phyloP scores from a whole-genome alignment of 2,329 filamentous ascomycete species.

The Bipolaris cookei region DNA sequence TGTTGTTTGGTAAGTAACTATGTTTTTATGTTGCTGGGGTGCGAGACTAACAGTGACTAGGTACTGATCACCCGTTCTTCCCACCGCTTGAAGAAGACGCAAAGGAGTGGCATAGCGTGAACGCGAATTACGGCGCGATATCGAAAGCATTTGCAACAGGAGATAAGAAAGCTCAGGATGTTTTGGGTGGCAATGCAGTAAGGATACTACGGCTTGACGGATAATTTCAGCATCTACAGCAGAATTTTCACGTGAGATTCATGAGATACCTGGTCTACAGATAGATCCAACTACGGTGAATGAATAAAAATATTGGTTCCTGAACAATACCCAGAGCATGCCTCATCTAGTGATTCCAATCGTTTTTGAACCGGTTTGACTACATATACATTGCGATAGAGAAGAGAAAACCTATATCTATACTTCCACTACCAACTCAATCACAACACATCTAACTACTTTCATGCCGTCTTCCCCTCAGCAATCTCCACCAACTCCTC shows the following conservation, averaged over 20 bases:
- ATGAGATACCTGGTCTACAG: background rate
- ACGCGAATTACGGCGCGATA: slow-evolving; percentile 64
- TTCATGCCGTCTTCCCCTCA: slow-evolving; percentile 31
- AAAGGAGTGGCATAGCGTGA: slow-evolving; percentile 73
- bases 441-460: background rate
- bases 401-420: background rate
- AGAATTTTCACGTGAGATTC: background rate
- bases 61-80: slow-evolving; percentile 85
- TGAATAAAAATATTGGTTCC: background rate
- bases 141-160: slow-evolving; percentile 56
- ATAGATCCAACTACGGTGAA: background rate
- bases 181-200: slow-evolving; percentile 67
- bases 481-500: slow-evolving; percentile 71
- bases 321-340: background rate
- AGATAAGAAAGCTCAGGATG: slow-evolving; percentile 56
- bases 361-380: background rate
- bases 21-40: background rate
- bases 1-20: slow-evolving; percentile 69
- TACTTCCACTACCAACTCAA: no score
- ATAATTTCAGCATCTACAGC: background rate
- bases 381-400: background rate
- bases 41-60: slow-evolving; percentile 48
- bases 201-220: slow-evolving; percentile 54
- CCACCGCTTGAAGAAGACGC: slow-evolving; percentile 71
- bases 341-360: background rate